phyloP scores from a whole-genome alignment of 768 basidiomycete genomes.

The Rhodocollybia butyracea region DNA sequence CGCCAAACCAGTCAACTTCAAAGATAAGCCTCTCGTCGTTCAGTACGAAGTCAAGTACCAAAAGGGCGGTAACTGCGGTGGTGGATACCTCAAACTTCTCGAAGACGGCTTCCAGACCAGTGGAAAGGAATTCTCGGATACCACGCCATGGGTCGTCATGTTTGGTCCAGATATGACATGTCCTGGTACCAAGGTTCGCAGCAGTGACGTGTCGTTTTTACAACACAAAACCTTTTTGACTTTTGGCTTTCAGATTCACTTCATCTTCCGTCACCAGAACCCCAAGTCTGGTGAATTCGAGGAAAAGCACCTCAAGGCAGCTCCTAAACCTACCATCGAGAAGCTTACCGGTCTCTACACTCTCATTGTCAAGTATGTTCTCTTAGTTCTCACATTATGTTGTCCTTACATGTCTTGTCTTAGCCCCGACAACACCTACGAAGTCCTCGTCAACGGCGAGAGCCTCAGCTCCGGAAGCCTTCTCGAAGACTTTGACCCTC shows the following conservation, averaged over 20 bases:
- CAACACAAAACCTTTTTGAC: slow-evolving; percentile 7
- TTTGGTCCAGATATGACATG: slow-evolving; percentile 96
- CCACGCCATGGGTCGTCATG: slow-evolving; percentile 95
- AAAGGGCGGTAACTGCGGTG: slow-evolving; percentile 98
- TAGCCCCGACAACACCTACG: slow-evolving; percentile 92
- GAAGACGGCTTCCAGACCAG: slow-evolving; percentile 92
- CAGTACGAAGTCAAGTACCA: slow-evolving; percentile 99
- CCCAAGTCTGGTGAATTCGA: slow-evolving; percentile 90
- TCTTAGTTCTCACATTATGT: neutral
- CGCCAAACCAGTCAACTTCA: slow-evolving; percentile 71
- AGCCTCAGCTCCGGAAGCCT: slow-evolving; percentile 76
- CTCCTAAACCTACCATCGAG: slow-evolving; percentile 83
- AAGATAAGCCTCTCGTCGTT: slow-evolving; percentile 83
- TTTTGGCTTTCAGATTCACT: slow-evolving; percentile 67
- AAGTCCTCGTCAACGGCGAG: slow-evolving; percentile 88
- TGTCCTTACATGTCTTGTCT: neutral
- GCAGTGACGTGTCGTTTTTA: neutral
- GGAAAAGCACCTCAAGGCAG: slow-evolving; percentile 89
- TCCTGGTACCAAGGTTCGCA: slow-evolving; percentile 79
- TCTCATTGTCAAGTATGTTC: slow-evolving; percentile 80
- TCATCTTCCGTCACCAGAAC: slow-evolving; percentile 98
- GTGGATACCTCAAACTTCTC: slow-evolving; percentile 96
- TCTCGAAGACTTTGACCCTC: slow-evolving; percentile 89
- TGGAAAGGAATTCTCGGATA: slow-evolving; percentile 90
- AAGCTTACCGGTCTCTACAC: slow-evolving; percentile 95